Conservation (phyloP, 257 asterid species). For the Cynanchum wilfordii region DNA sequence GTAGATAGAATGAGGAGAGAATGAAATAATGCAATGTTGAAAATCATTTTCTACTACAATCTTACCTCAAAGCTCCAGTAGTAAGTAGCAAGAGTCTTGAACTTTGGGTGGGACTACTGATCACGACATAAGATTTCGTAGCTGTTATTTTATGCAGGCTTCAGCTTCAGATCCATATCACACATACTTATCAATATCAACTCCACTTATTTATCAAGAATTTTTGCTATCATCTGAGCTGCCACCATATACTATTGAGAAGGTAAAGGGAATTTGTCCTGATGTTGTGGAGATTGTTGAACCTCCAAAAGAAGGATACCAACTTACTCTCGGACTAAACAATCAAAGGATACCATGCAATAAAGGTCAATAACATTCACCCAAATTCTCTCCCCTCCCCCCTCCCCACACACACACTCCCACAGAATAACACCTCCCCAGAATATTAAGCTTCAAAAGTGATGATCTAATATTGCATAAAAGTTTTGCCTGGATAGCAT, state of each 20-base stretch:
- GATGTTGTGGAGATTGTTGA: constrained; percentile 51
- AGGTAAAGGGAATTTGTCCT: constrained; percentile 58
- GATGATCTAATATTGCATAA: not conserved
- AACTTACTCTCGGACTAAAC: constrained; percentile 60
- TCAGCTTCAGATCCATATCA: constrained; percentile 51
- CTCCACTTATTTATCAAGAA: constrained; percentile 71
- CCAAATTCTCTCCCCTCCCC: not conserved
- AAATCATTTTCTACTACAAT: not conserved
- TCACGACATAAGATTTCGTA: not conserved
- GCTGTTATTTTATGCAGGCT: constrained; percentile 37
- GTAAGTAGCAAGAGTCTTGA: not conserved
- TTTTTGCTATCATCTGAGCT: constrained; percentile 40
- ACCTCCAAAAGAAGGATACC: constrained; percentile 66
- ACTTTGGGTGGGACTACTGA: not conserved
- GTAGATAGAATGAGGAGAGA: not conserved
- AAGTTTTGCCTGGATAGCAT: not conserved
- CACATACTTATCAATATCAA: constrained; percentile 65
- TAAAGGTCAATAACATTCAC: constrained; percentile 45
- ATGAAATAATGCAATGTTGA: not conserved
- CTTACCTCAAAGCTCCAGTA: not conserved
- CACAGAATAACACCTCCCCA: not conserved
- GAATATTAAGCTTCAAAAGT: too few relatives aligned
- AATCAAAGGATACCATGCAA: constrained; percentile 39
- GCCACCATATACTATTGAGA: constrained; percentile 48
- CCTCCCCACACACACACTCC: too few relatives aligned